These are phyloP conservation scores for Penicillium brasilianum DNA, from an alignment of 2,329 filamentous ascomycete species.

Conservation along the genomic window DNA sequence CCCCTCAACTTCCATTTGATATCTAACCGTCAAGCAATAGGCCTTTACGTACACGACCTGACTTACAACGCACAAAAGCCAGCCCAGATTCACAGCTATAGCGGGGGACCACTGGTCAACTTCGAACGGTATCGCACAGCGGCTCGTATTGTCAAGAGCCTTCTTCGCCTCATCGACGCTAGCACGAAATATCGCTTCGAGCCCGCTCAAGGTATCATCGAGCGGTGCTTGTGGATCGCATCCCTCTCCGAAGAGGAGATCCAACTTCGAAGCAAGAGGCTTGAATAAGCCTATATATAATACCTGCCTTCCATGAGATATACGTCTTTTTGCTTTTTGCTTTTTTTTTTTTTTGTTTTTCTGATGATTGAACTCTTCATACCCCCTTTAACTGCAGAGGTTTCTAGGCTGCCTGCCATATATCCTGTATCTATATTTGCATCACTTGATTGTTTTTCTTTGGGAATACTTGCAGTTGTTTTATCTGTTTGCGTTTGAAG, in stretches of 20 bases:
- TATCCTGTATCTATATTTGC: conserved; percentile 25
- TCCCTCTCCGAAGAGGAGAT: conserved; percentile 65
- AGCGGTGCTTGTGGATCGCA: conserved; percentile 68
- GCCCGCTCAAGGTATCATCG: conserved; percentile 62
- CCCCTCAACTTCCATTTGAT: neutral
- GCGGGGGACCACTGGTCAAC: conserved; percentile 64
- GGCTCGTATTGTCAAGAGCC: conserved; percentile 67
- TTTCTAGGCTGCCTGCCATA: conserved; percentile 15
- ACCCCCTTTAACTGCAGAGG: conserved; percentile 24
- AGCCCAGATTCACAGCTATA: conserved; percentile 56
- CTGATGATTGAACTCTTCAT: conserved; percentile 29
- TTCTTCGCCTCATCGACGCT: conserved; percentile 66
- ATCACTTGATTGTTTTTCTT: conserved; percentile 20
- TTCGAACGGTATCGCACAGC: conserved; percentile 71
- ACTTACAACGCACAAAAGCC: conserved; percentile 72
- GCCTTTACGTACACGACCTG: conserved; percentile 69
- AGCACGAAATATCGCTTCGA: conserved; percentile 66
- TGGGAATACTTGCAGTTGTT: conserved; percentile 2
- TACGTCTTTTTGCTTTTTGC: conserved; percentile 14
- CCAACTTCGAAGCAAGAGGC: conserved; percentile 48
- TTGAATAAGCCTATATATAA: conserved; percentile 40
- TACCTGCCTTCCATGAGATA: conserved; percentile 8
- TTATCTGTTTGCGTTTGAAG: conserved; percentile 25
- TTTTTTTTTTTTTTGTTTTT: conserved; percentile 16
- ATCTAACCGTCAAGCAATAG: conserved; percentile 33